phyloP scores from a whole-genome alignment of 2,329 filamentous ascomycete genomes.

The Aureobasidium mangrovei region DNA sequence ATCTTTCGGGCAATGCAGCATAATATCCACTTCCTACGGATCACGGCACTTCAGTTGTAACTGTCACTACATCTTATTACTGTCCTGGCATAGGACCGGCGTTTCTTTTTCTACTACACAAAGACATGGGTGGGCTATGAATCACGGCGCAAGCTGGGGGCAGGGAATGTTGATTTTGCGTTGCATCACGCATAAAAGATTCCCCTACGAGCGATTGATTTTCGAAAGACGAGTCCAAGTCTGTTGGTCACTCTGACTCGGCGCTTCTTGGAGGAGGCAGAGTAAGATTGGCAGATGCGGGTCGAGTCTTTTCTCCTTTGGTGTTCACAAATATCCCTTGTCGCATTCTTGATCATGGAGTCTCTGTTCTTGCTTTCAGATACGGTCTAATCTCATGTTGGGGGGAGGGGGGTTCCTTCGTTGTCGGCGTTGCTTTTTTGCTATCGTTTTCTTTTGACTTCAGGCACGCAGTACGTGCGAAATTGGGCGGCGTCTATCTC shows the following conservation, averaged over 20 bases:
- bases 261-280: no score
- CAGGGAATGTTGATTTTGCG: not conserved
- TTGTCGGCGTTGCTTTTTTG: not conserved
- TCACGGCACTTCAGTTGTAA: not conserved
- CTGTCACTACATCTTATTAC: conserved; percentile 6
- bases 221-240: not conserved
- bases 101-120: conserved; percentile 10
- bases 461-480: not conserved
- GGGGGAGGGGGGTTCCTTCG: not conserved
- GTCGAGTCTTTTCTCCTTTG: not conserved
- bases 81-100: conserved; percentile 4
- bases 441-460: not conserved
- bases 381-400: not conserved
- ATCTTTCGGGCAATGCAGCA: no score
- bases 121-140: conserved; percentile 7
- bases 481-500: not conserved
- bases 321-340: conserved; percentile 7
- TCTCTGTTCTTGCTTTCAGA: not conserved
- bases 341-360: conserved; percentile 1
- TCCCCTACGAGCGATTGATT: conserved; percentile 9
- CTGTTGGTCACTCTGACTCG: not conserved
- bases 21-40: not conserved
- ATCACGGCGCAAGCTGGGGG: conserved; percentile 13
- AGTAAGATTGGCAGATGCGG: no score
- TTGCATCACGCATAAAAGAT: conserved; percentile 11